Conservation (phyloP, 306 rosid species). For the Rosa lucieae region DNA sequence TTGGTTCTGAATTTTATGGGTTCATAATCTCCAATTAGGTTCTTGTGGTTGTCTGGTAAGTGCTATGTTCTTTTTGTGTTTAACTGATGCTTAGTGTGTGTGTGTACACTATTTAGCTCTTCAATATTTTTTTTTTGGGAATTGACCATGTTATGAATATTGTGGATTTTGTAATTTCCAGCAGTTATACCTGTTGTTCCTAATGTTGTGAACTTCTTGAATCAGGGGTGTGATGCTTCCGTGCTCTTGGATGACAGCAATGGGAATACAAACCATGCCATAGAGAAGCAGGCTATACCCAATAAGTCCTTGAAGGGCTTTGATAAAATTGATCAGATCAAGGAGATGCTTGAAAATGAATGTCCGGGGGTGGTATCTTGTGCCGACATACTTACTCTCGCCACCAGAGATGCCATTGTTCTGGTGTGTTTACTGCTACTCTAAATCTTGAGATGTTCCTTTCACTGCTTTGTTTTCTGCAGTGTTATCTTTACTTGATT, state of each 20-base stretch:
- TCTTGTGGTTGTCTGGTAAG: not conserved
- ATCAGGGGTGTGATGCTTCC: constrained; percentile 54
- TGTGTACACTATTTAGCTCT: not conserved
- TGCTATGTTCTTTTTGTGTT: not conserved
- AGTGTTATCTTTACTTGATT: not conserved
- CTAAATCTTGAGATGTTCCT: not conserved
- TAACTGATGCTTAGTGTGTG: not conserved
- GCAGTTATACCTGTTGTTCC: not conserved
- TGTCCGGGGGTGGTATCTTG: constrained; percentile 49
- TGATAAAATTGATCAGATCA: constrained; percentile 32
- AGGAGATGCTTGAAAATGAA: constrained; percentile 41
- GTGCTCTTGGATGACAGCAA: constrained; percentile 51
- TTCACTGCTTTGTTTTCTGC: not conserved
- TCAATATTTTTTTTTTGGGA: not conserved
- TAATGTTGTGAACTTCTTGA: not conserved
- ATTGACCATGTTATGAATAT: not conserved
- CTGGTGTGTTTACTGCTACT: constrained; percentile 27
- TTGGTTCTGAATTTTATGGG: not conserved
- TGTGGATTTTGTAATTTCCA: not conserved
- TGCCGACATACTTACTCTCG: constrained; percentile 44
- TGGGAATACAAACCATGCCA: constrained; percentile 38
- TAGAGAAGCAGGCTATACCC: constrained; percentile 74
- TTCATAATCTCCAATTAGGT: not conserved
- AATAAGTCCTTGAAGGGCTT: constrained; percentile 50
- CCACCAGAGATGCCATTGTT: constrained; percentile 46